Evolutionary conservation across 2,329 filamentous ascomycete genomes (phyloP).

Genomic region (Pseudocercospora crystallina): DNA sequence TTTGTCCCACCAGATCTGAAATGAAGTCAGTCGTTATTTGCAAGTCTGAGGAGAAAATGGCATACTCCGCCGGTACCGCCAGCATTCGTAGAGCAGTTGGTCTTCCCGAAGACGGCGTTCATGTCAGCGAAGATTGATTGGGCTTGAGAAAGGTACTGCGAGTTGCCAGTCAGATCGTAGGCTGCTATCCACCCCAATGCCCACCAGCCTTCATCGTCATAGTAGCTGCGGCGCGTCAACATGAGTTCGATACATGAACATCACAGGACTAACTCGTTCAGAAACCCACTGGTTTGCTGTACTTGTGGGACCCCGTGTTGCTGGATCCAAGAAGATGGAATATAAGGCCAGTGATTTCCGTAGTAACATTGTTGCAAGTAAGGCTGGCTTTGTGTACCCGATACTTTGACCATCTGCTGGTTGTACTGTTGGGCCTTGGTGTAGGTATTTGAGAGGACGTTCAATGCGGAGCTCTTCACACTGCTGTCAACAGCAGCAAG

Average conservation of each 20-base stretch:
- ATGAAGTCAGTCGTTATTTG: conserved; percentile 27
- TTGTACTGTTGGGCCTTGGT: conserved; percentile 31
- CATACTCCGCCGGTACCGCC: conserved; percentile 29
- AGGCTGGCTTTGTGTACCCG: conserved; percentile 7
- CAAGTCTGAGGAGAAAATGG: background rate
- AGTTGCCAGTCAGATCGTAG: conserved; percentile 53
- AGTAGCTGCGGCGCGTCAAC: conserved; percentile 37
- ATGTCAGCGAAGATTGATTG: conserved; percentile 52
- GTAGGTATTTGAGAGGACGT: conserved; percentile 27
- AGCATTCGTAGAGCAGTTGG: conserved; percentile 35
- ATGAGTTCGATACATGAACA: background rate
- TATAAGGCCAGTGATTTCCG: conserved; percentile 8
- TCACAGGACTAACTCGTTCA: conserved; percentile 13
- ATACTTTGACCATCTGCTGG: conserved; percentile 15
- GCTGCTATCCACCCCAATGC: conserved; percentile 55
- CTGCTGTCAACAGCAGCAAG: conserved; percentile 28
- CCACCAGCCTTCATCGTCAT: conserved; percentile 58
- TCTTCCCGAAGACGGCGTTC: conserved; percentile 43
- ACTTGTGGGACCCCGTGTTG: conserved; percentile 4
- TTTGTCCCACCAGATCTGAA: conserved; percentile 49
- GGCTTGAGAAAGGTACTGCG: conserved; percentile 48
- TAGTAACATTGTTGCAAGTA: conserved; percentile 19
- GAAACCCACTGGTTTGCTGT: conserved; percentile 12
- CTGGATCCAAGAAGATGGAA: conserved; percentile 8
- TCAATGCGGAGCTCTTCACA: conserved; percentile 14